Base-by-base conservation (phyloP, 2,329 filamentous ascomycete genomes). In the Rugonectria rugulosa region DNA sequence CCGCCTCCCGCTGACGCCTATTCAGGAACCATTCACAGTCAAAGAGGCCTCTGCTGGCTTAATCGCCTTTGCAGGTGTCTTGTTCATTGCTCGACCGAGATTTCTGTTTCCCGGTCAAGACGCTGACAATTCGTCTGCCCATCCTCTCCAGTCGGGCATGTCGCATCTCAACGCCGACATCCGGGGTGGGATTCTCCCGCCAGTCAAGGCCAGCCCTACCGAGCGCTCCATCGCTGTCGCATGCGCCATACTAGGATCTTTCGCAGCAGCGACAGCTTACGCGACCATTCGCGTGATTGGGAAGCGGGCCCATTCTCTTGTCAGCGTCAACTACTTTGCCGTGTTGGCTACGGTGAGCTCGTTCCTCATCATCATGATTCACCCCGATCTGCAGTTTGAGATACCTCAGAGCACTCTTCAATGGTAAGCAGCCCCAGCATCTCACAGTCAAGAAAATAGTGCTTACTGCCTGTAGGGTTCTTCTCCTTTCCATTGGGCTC, bases 281-380 rank as follows among this genome's bases (percentile, higher is more conserved):
- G 89, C 85, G 0, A 87, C 85, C 0, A 91, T 95, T 56, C 81
- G 90, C 8, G 84, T 89, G 68, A 92, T 94, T 56, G 90, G 91
- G 2, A 84, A 85, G 62, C 80, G 89, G 17, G 88, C 88, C 0
- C 90, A 94, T 68, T 87, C 91, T 0, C 81, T 95, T 14, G 83
- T 94, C 36, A 87, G 82, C 24, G 90, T 94, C 7, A 92, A 90
- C 60, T 94, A 93, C 71, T 93, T 94, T 69, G 86, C 88, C 1
- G 75, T 77, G 0, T 81, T 86, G 70, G 89, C 88, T 32, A 89
- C 86, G 0, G 64, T 90, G 1, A 84, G 91, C 45, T 89, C 87
- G 7, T 73, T 82, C 1, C 65, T 87, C 1, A 82, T 84, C 32
- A 83, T 92, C 68, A 75, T 77, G 11, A 56, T 75, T 8, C 70